Percentiles rank a stretch among this genome's conserved stretches.
Evolutionary conservation across 257 asterid genomes (phyloP).

Genomic region (Euphrasia confusa): DNA sequence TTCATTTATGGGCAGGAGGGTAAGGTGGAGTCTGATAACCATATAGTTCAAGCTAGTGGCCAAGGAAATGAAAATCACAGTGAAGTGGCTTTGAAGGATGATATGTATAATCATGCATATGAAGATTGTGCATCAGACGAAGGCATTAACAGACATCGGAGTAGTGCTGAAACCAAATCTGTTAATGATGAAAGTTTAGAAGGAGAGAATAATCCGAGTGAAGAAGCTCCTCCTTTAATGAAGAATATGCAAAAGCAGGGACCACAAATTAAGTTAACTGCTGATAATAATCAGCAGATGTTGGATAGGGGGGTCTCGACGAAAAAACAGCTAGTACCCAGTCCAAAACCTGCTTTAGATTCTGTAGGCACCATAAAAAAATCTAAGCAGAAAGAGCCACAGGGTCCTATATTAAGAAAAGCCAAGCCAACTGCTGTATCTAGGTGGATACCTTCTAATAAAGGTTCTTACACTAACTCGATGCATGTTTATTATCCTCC

Average conservation of each 20-base stretch:
- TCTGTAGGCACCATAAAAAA: conserved; percentile 44
- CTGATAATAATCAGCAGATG: conserved; percentile 49
- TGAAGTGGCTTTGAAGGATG: conserved; percentile 51
- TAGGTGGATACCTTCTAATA: conserved; percentile 91
- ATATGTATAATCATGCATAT: conserved; percentile 60
- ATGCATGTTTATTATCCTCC: conserved; percentile 97
- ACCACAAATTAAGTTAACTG: conserved; percentile 38
- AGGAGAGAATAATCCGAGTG: conserved; percentile 40
- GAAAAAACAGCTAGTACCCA: conserved; percentile 45
- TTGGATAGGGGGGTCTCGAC: conserved; percentile 52
- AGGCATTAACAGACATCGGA: conserved; percentile 39
- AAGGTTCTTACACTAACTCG: conserved; percentile 89
- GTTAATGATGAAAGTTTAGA: conserved; percentile 34
- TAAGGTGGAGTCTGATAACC: conserved; percentile 54
- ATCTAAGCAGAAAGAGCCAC: conserved; percentile 60
- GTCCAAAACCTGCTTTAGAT: conserved; percentile 50
- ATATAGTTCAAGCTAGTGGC: conserved; percentile 32
- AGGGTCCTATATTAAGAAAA: conserved; percentile 41
- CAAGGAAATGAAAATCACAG: conserved; percentile 39
- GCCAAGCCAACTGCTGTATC: conserved; percentile 85
- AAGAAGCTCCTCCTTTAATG: conserved; percentile 32
- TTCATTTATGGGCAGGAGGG: conserved; percentile 75
- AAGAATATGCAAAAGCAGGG: conserved; percentile 54
- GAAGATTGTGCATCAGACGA: conserved; percentile 88
- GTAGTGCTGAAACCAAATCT: conserved; percentile 29